phyloP scores from a whole-genome alignment of 2,329 filamentous ascomycete genomes.

The Colletotrichum lindemuthianum region DNA sequence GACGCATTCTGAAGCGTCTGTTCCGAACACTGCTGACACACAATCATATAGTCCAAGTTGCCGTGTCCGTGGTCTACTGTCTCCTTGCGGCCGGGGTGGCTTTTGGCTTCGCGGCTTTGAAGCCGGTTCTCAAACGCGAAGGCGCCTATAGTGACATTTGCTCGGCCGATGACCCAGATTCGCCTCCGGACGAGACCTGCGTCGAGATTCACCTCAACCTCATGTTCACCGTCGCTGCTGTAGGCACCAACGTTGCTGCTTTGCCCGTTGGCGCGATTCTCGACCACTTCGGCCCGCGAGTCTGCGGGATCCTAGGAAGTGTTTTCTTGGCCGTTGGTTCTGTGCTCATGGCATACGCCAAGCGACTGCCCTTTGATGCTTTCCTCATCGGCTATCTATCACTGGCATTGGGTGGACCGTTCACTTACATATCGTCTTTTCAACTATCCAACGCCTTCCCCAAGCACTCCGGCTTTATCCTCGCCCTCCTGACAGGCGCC shows the following conservation, averaged over 20 bases:
- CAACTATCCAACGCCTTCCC: slow-evolving; percentile 89
- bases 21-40: not conserved
- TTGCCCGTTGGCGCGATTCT: slow-evolving; percentile 87
- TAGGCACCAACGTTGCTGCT: slow-evolving; percentile 87
- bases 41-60: slow-evolving; percentile 47
- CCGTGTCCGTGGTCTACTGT: slow-evolving; percentile 51
- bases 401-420: slow-evolving; percentile 81
- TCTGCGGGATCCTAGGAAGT: slow-evolving; percentile 78
- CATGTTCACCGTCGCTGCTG: slow-evolving; percentile 92
- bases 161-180: slow-evolving; percentile 40
- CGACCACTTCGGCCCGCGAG: slow-evolving; percentile 82
- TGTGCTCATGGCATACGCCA: slow-evolving; percentile 75
- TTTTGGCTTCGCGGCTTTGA: slow-evolving; percentile 87
- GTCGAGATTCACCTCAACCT: slow-evolving; percentile 77
- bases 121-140: slow-evolving; percentile 79
- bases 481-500: slow-evolving; percentile 82
- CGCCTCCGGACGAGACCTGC: slow-evolving; percentile 51
- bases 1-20: not conserved
- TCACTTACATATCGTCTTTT: slow-evolving; percentile 84
- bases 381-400: slow-evolving; percentile 80
- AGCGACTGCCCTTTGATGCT: slow-evolving; percentile 75
- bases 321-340: slow-evolving; percentile 76
- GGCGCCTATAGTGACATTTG: slow-evolving; percentile 77
- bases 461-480: slow-evolving; percentile 78
- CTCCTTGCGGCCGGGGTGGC: slow-evolving; percentile 70